Conservation (phyloP, 768 basidiomycete species). For the Trametopsis cervina region DNA sequence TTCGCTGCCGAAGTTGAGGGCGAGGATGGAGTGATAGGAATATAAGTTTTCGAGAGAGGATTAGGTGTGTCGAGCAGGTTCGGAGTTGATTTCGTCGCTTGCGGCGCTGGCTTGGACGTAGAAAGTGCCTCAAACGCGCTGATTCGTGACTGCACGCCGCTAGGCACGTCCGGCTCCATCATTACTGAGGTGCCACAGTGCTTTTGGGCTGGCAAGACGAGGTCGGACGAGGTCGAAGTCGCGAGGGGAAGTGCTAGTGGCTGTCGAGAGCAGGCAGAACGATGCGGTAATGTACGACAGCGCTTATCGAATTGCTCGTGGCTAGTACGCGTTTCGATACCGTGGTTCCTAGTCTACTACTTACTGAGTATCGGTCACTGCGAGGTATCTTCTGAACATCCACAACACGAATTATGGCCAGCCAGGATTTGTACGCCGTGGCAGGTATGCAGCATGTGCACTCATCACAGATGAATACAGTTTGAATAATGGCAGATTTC, state of each 20-base stretch:
- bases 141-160: constrained; percentile 52
- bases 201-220: no score
- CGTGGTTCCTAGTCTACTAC: no score
- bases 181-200: no score
- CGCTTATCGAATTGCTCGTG: no score
- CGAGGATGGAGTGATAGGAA: constrained; percentile 34
- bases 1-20: constrained; percentile 13
- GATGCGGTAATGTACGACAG: no score
- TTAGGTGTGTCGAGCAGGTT: constrained; percentile 43
- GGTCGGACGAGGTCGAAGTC: constrained; percentile 5
- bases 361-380: no score
- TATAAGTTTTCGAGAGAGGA: constrained; percentile 32
- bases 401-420: no score
- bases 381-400: no score
- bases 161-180: constrained; percentile 28
- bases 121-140: constrained; percentile 56
- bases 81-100: constrained; percentile 15
- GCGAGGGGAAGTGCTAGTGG: no score
- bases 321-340: no score
- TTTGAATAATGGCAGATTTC: constrained; percentile 50
- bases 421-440: constrained; percentile 17
- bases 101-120: constrained; percentile 14
- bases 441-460: constrained; percentile 43
- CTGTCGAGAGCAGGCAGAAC: no score
- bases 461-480: constrained; percentile 2